Percentiles rank a stretch among this genome's conserved stretches.
Evolutionary conservation across 257 asterid species (phyloP).

Genomic region (Penstemon davidsonii): DNA sequence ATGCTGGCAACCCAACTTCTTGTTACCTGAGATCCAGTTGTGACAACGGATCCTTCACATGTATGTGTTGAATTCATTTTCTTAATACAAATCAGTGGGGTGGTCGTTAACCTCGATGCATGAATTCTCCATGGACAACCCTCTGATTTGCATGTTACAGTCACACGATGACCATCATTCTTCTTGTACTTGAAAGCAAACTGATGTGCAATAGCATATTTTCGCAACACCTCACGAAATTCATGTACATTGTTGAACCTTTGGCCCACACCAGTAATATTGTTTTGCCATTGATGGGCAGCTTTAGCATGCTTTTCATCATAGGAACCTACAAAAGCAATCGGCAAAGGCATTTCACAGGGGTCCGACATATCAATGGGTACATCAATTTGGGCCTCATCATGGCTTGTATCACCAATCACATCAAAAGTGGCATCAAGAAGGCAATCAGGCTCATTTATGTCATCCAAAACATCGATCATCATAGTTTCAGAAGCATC

Average conservation of each 20-base stretch:
- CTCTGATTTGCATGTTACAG: conserved; percentile 95
- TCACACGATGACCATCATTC: conserved; percentile 96
- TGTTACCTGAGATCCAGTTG: conserved; percentile 83
- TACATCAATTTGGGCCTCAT: conserved; percentile 45
- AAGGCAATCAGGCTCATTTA: conserved; percentile 55
- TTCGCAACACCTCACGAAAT: conserved; percentile 91
- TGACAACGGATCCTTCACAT: conserved; percentile 76
- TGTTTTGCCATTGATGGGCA: conserved; percentile 86
- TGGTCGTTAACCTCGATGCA: conserved; percentile 91
- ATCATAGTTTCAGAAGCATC: conserved; percentile 60
- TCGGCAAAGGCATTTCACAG: conserved; percentile 53
- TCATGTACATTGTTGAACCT: conserved; percentile 93
- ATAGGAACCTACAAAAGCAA: conserved; percentile 43
- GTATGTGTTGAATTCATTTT: conserved; percentile 90
- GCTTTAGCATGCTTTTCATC: conserved; percentile 78
- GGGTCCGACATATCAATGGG: conserved; percentile 47
- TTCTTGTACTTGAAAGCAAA: conserved; percentile 95
- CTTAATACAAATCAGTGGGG: conserved; percentile 93
- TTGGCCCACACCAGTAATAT: conserved; percentile 94
- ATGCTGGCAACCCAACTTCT: conserved; percentile 99
- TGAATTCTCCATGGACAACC: conserved; percentile 99
- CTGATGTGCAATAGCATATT: conserved; percentile 89
- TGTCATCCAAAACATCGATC: conserved; percentile 61
- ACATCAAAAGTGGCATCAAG: conserved; percentile 70
- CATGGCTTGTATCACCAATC: conserved; percentile 66